Base-by-base conservation (phyloP, 2,329 filamentous ascomycete species). In the Arthrobotrys entomopaga region DNA sequence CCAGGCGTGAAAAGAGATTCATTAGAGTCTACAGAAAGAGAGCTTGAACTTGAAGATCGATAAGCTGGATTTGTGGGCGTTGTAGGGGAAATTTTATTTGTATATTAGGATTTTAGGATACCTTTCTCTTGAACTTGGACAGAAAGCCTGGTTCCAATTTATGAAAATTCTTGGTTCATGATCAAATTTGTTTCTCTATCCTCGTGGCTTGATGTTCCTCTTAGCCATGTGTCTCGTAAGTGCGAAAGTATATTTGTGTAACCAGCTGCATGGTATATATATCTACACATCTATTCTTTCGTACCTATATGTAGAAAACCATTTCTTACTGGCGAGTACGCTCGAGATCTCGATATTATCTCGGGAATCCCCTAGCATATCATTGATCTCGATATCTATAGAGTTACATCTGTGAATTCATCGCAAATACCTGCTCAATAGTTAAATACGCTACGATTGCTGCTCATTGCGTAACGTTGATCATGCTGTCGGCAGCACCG, bases 21-120 rank as follows among this genome's bases (percentile, higher is more conserved):
- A 61, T 72, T 53, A 64, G 40, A 40, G 67, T 72, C 19, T 65
- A 65, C 67, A 59, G 26, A 50, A 69, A 50, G 54, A 59, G 67
- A 49, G 60, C 29, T 60, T 72, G 65, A 29, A 46, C 29, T 19
- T 48, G 2, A 24, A 1, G 16, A 11, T 29, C 43, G 10, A 52
- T 49, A 60, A 8, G 16, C 16, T 59, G 16, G 11, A 40, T n/a
- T n/a, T 19, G 13, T 66, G 42, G 50, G 46, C 10, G 19, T 50
- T 50, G 54, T 22, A 15, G 50, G 15, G 48, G 46, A 46, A 38
- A 46, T 54, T 67, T 54, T 61, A 69, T 48, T 49, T 69, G 65
- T 69, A 69, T 69, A 69, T 69, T 69, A 69, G 52, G 56, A 6
- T 56, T 49, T 60, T 67, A 34, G 6, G 29, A 34, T 10, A 34